phyloP scores from a whole-genome alignment of 1,284 basidiomycete genomes.

The Rhizoctonia solani region DNA sequence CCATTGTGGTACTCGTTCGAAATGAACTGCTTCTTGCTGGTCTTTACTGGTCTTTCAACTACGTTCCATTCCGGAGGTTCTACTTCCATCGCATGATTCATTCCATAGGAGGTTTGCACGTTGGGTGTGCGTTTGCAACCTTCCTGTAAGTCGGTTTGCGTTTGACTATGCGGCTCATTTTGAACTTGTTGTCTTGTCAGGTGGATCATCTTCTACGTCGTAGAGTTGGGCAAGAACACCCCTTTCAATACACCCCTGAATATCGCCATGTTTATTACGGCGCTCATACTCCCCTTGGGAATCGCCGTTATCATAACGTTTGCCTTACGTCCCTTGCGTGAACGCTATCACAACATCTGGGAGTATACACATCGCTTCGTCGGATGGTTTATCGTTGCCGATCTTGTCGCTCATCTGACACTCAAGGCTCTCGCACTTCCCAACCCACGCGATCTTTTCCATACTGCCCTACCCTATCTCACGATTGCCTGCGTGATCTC shows the following conservation, averaged over 20 bases:
- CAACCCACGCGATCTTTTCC: conserved; percentile 16
- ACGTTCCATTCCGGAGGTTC: conserved; percentile 15
- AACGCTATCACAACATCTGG: conserved; percentile 31
- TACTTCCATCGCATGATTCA: conserved; percentile 27
- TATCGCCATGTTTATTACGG: conserved; percentile 16
- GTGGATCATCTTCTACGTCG: conserved; percentile 35
- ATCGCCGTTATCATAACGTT: conserved; percentile 23
- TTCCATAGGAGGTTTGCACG: conserved; percentile 26
- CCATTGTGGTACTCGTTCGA: conserved; percentile 19
- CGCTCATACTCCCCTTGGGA: conserved; percentile 22
- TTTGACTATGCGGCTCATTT: neutral
- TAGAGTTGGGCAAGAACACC: conserved; percentile 32
- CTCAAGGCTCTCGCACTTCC: conserved; percentile 15
- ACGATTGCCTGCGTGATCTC: conserved; percentile 24
- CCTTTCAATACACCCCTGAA: neutral
- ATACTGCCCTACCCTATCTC: conserved; percentile 20
- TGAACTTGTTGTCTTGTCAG: neutral
- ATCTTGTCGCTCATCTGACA: conserved; percentile 14
- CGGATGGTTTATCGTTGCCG: conserved; percentile 30
- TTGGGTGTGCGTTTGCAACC: conserved; percentile 29
- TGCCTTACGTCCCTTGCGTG: conserved; percentile 22
- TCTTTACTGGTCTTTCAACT: conserved; percentile 15
- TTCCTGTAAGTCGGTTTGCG: conserved; percentile 13
- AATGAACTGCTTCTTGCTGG: conserved; percentile 15
- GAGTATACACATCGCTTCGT: conserved; percentile 28